These are phyloP conservation scores for Luffa aegyptiaca DNA, from an alignment of 306 rosid species.

Conservation along the genomic window DNA sequence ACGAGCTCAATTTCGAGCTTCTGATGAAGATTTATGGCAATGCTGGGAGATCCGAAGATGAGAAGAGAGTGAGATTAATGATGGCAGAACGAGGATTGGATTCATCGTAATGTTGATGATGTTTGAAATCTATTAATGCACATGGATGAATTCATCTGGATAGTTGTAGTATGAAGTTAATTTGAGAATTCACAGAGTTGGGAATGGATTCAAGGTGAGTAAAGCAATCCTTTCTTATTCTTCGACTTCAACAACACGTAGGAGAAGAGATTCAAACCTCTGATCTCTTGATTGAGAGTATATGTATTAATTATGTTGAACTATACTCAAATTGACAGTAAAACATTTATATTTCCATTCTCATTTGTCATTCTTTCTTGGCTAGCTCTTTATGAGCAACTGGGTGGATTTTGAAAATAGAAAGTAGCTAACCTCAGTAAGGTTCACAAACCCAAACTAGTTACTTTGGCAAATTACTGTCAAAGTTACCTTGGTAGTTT, in stretches of 20 bases:
- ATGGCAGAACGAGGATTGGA: conserved; percentile 54
- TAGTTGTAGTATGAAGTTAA: not conserved
- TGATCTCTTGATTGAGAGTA: too few species aligned
- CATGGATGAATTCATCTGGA: not conserved
- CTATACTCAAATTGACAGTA: too few species aligned
- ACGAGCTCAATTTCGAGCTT: conserved; percentile 70
- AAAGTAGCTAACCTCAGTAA: not conserved
- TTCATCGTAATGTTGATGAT: not conserved
- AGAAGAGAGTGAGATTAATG: conserved; percentile 55
- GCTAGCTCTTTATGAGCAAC: not conserved
- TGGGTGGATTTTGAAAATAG: not conserved
- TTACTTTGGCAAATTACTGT: not conserved
- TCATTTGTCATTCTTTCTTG: not conserved
- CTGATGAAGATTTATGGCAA: conserved; percentile 55
- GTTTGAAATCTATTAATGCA: not conserved
- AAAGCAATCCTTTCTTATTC: not conserved
- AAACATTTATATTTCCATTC: not conserved
- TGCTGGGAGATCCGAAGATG: conserved; percentile 49
- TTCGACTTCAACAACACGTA: too few species aligned
- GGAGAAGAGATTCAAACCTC: too few species aligned
- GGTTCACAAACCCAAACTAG: not conserved
- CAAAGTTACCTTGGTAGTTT: not conserved
- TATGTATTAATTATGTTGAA: too few species aligned
- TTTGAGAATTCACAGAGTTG: not conserved
- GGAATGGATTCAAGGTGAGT: not conserved